Base-by-base conservation (phyloP, 495 filamentous ascomycete genomes). In the Aspergillus conjunctus region DNA sequence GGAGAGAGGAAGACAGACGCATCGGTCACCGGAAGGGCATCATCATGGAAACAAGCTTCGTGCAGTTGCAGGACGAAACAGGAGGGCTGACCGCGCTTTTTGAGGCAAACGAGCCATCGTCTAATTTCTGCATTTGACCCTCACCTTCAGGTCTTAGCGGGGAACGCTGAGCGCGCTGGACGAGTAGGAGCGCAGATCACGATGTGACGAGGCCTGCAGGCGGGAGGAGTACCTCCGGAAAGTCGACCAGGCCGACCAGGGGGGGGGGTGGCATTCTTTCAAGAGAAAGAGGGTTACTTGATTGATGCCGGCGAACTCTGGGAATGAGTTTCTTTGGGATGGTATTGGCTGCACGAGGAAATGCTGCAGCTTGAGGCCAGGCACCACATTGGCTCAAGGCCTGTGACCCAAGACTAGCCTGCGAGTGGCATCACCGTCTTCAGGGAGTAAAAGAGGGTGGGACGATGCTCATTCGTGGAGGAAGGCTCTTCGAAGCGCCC, bases 201-300 rank as follows among this genome's bases (percentile, higher is more conserved):
- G 63, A 68, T 76, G 73, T 77, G 75, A 77, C 67, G 58, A 64
- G 49, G 48, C 66, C 69, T 70, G 73, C 75, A 77, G 67, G 56
- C 57, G 43, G 48, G 58, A 45, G 49, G 26, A 21, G 55, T 34
- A 34, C 18, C 48, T 62, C 51, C 51, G 48, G 37, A 34, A 51
- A 51, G 51, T 26, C 46, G 26, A 26, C 26, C 26, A 26, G 26
- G 26, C 26, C 26, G 26, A 26, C 26, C 26, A 26, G 26, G 26
- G 26, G 26, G 26, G 5, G 5, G 26, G 26, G 26, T 2, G 26
- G 26, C 5, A 26, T 26, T 26, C 26, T 26, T 26, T 26, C n/a
- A 22, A 57, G 21, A 15, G 20, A 33, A 30, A 4, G 22, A 20
- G 31, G 54, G 54, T 46, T 44, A 12, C 12, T 20, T 14, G 54